Conservation (phyloP, 2,329 filamentous ascomycete species). For the Aspergillus sp. region DNA sequence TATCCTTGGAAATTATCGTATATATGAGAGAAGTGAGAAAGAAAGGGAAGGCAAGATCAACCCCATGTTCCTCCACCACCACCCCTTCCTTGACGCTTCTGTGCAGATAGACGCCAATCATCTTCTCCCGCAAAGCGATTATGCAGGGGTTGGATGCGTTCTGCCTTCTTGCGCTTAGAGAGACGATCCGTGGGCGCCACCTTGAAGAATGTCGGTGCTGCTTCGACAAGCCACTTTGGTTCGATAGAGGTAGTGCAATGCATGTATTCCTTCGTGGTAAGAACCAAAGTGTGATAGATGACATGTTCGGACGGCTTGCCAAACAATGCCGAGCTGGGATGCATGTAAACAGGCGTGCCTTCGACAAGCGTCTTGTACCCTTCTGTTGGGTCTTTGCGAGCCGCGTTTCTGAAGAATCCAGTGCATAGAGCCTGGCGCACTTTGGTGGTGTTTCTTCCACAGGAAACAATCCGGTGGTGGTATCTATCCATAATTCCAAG, state of each 20-base stretch:
- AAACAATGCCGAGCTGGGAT: conserved; percentile 86
- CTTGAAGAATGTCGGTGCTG: conserved; percentile 98
- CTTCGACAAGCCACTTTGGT: conserved; percentile 89
- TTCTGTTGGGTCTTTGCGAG: conserved; percentile 91
- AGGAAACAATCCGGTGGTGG: conserved; percentile 74
- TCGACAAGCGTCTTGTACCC: conserved; percentile 98
- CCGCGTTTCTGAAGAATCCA: conserved; percentile 93
- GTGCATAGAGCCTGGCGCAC: conserved; percentile 85
- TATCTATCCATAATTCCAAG: conserved; percentile 92
- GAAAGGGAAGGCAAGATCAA: conserved; percentile 19
- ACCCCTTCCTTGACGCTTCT: conserved; percentile 76
- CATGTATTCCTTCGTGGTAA: conserved; percentile 88
- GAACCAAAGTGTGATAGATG: conserved; percentile 66
- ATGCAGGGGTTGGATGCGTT: conserved; percentile 91
- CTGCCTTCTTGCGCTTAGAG: conserved; percentile 87
- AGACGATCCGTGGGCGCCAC: conserved; percentile 81
- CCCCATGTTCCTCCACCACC: conserved; percentile 93
- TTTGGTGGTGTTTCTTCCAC: conserved; percentile 79
- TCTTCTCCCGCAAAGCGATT: conserved; percentile 90
- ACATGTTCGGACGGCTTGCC: conserved; percentile 96
- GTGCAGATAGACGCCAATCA: conserved; percentile 88
- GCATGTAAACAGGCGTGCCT: conserved; percentile 89
- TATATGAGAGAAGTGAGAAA: conserved; percentile 3
- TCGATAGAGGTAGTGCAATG: conserved; percentile 89
- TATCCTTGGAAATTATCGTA: background rate